Evolutionary conservation across 2,329 filamentous ascomycete genomes (phyloP), one percentile per base, ranked within the genome.

Genomic region (Fusarium tupiense): DNA sequence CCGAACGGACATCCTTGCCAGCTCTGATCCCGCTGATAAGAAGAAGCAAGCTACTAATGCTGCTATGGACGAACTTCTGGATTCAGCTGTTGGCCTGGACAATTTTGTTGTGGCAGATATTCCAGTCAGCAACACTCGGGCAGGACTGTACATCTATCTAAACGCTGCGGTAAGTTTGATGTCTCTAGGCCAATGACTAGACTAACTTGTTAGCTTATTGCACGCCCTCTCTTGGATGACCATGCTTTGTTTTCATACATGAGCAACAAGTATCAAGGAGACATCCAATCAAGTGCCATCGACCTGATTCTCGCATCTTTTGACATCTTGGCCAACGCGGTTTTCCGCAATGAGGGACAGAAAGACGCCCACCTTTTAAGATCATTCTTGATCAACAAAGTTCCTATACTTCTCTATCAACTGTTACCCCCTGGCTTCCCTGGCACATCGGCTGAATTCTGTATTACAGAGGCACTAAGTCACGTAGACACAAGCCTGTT

Each of bases 291-390:
- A 19, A 91, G 94, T 50, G 91, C 93, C 1, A 90, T 94, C 61
- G 95, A 98, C 77, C 86, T 98, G 5, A 93, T 98, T 47, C 89
- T 96, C 16, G 94, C 95, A 4, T 92, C 95, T 0, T 98, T 99
- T 78, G 95, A 98, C 77, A 89, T 97, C 10, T 86, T 99, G 22
- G 93, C 95, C 41, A 97, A 97, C 78, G 93, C 93, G 10, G 93
- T 96, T 72, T 94, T 96, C 75, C 90, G 87, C 11, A 88, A 86
- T 49, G 88, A 90, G 71, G 86, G 85, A 2, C 84, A 84, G 47
- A 86, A 86, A 64, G 85, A 87, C 11, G 93, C 94, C 64, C 92
- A 95, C 67, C 84, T 96, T 24, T 87, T 98, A 59, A 92, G 94
- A 41, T 97, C 95, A 2, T 99, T 96, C 80, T 86, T 99, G 31